A percentile compares a stretch with the other conserved stretches of the same genome.
Conservation (phyloP, 306 rosid genomes). For the Boehmeria nivea region DNA sequence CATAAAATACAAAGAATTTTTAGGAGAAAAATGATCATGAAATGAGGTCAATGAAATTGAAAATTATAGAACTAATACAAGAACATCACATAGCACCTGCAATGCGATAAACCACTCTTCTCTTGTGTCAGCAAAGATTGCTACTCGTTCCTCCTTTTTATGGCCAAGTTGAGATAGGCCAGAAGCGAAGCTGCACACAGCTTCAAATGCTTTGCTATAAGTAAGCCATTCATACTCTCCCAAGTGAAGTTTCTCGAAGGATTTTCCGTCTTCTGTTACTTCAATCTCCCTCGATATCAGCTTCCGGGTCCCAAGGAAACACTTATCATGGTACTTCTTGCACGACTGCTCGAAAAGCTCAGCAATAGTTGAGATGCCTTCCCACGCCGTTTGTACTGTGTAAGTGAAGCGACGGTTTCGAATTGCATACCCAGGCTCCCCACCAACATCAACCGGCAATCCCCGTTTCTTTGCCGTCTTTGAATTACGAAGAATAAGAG, state of each 20-base stretch:
- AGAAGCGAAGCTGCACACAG: conserved; percentile 62
- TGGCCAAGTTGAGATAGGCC: conserved; percentile 72
- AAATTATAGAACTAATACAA: background rate
- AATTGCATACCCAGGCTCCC: conserved; percentile 57
- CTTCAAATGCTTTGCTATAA: conserved; percentile 55
- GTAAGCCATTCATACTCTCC: conserved; percentile 86
- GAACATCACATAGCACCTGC: conserved; percentile 50
- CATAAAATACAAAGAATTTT: background rate
- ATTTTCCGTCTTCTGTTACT: conserved; percentile 48
- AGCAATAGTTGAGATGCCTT: conserved; percentile 69
- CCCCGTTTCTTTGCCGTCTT: conserved; percentile 57
- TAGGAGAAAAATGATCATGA: background rate
- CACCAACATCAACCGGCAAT: conserved; percentile 51
- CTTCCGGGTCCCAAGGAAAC: conserved; percentile 74
- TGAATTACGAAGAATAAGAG: conserved; percentile 47
- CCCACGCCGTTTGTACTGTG: conserved; percentile 59
- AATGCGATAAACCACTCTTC: conserved; percentile 90
- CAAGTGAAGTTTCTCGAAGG: conserved; percentile 78
- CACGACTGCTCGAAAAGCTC: conserved; percentile 75
- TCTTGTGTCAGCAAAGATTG: conserved; percentile 88
- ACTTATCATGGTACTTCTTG: conserved; percentile 34
- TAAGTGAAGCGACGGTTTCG: conserved; percentile 47
- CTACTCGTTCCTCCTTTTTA: conserved; percentile 60
- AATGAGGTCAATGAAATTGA: conserved; percentile 5
- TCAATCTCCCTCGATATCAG: conserved; percentile 59